phyloP scores from a whole-genome alignment of 768 basidiomycete species.

The Psilocybe azurescens region DNA sequence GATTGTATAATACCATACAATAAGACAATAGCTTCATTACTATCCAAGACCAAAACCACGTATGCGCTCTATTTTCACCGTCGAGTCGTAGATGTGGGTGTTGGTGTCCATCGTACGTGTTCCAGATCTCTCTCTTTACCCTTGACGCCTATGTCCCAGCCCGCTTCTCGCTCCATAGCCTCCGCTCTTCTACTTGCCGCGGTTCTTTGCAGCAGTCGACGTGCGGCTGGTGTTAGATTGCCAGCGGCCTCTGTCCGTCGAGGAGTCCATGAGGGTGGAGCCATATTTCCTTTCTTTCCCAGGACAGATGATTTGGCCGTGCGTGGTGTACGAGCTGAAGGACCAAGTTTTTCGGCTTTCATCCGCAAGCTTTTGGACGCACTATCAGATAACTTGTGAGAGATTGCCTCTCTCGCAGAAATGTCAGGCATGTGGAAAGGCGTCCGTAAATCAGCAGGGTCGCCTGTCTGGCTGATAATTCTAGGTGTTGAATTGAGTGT shows the following conservation, averaged over 20 bases:
- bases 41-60: background rate
- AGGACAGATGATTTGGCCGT: constrained; percentile 31
- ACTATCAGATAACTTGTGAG: constrained; percentile 78
- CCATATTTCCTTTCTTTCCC: constrained; percentile 67
- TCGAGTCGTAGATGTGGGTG: constrained; percentile 52
- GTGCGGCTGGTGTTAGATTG: constrained; percentile 86
- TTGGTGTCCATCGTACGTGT: constrained; percentile 81
- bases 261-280: constrained; percentile 82
- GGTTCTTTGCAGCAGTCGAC: constrained; percentile 73
- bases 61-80: constrained; percentile 23
- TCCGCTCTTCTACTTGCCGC: constrained; percentile 69
- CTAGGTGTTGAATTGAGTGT: constrained; percentile 92
- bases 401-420: constrained; percentile 80
- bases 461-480: constrained; percentile 51
- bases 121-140: constrained; percentile 66
- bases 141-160: constrained; percentile 56
- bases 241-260: constrained; percentile 74
- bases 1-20: background rate
- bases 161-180: constrained; percentile 61
- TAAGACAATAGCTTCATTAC: background rate
- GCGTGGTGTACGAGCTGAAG: constrained; percentile 42
- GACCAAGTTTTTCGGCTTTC: constrained; percentile 69
- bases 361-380: constrained; percentile 83
- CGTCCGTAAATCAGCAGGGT: constrained; percentile 57
- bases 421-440: constrained; percentile 84